Evolutionary conservation across 805 yeast species (phyloP), one percentile per base, ranked within the genome.

Genomic region (Starmerella gropengiesseri): DNA sequence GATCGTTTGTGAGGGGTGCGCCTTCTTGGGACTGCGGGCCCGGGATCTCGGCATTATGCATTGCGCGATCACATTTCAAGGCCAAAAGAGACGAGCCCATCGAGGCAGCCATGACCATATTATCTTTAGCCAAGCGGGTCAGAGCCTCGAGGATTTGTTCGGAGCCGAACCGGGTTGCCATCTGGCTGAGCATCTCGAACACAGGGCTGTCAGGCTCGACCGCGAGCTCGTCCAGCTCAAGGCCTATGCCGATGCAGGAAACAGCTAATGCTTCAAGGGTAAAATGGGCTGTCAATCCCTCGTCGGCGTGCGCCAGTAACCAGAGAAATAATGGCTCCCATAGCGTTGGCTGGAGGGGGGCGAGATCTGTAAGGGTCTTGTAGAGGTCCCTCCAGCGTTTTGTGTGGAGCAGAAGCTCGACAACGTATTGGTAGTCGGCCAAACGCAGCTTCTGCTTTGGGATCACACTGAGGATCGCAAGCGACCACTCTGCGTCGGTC

Each of bases 391-490:
- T 19, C 40, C 43, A 43, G 16, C 37, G 38, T 12, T 30, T 26
- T 7, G 20, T 37, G 13, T 12, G 28, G 2, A 39, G 3, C 11
- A 49, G 33, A 7, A 44, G 45, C 21, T 46, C 49, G 8, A 37
- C 33, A 2, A 47, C 42, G 27, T 47, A 54, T 19, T 26, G 27
- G 30, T 44, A 47, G 37, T 54, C 57, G 7, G 45, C 37, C n/a
- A 37, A 39, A 5, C 44, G 31, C 5, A 38, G 18, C 18, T 19
- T 19, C 11, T 12, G 9, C 5, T 17, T 17, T 9, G 54, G 51
- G n/a, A 53, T 37, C 11, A 38, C 13, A 17, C 29, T 18, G 13
- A 37, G 11, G 9, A 47, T 44, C 28, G 27, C n/a, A 6, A 29
- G 23, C 3, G 44, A 13, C 50, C 49, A 46, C 12, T 23, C 20